Conservation (phyloP, 1,284 basidiomycete genomes). For the Leccinum proximum region DNA sequence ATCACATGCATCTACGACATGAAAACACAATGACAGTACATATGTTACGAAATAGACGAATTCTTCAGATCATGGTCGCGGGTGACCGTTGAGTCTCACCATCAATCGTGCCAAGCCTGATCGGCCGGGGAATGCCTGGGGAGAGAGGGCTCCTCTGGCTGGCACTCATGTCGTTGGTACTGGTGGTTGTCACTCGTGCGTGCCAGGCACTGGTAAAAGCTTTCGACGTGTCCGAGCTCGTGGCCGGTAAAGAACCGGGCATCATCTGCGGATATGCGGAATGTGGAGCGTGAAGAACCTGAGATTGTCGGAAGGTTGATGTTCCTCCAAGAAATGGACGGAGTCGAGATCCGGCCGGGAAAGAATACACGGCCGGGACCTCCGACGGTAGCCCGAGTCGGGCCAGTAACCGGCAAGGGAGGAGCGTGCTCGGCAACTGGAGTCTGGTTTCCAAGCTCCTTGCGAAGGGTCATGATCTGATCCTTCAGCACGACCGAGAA, state of each 20-base stretch:
- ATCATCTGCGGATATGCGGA: slow-evolving; percentile 29
- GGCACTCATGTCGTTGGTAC: neutral
- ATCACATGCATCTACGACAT: neutral
- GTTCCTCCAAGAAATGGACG: neutral
- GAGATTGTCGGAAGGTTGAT: neutral
- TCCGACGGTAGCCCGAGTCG: neutral
- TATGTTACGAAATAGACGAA: neutral
- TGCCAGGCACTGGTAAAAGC: neutral
- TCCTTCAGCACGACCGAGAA: slow-evolving; percentile 50
- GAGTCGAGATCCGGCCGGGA: neutral
- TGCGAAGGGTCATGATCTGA: slow-evolving; percentile 57
- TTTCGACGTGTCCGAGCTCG: neutral
- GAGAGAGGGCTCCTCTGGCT: slow-evolving; percentile 10
- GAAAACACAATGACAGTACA: neutral
- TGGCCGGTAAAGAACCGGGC: slow-evolving; percentile 26
- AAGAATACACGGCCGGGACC: neutral
- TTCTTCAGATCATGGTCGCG: neutral
- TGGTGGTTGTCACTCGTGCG: neutral
- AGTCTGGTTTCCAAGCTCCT: slow-evolving; percentile 48
- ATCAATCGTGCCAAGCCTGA: slow-evolving; percentile 3
- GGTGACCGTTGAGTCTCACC: slow-evolving; percentile 1
- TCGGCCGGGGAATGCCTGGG: slow-evolving; percentile 1
- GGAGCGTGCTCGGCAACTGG: neutral
- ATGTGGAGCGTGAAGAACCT: slow-evolving; percentile 21
- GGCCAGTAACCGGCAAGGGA: neutral